phyloP scores from a whole-genome alignment of 108 stramenopile genomes.

The Conticribra weissflogii region DNA sequence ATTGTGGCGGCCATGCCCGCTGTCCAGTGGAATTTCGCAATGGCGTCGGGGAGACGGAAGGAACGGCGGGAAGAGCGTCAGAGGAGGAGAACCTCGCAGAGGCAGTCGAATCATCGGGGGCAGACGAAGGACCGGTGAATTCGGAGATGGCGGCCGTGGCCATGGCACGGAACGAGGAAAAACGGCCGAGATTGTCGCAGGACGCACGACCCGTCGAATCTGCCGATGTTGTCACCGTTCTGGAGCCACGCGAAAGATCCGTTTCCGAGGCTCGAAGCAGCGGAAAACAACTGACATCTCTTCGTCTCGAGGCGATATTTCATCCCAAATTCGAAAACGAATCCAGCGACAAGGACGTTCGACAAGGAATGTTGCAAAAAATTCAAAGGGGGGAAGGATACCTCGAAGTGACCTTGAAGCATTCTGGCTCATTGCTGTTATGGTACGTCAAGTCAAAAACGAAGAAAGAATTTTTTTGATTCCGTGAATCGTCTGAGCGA shows the following conservation, averaged over 20 bases:
- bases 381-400: slow-evolving; percentile 55
- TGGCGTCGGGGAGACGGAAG: background rate
- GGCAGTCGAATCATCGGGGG: background rate
- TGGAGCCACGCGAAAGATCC: no score
- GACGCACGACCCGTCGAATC: no score
- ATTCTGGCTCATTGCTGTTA: slow-evolving; percentile 87
- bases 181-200: no score
- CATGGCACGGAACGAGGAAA: no score
- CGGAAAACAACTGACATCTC: slow-evolving; percentile 17
- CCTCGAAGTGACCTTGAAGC: slow-evolving; percentile 85
- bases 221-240: no score
- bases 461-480: no score
- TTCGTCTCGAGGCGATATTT: slow-evolving; percentile 84
- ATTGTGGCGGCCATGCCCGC: slow-evolving; percentile 2
- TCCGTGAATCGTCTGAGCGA: no score
- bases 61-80: slow-evolving; percentile 3
- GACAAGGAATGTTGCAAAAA: slow-evolving; percentile 61
- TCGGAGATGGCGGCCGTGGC: no score
- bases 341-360: slow-evolving; percentile 51
- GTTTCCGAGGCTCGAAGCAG: background rate
- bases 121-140: background rate
- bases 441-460: no score
- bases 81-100: slow-evolving; percentile 6
- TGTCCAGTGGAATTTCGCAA: no score
- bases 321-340: slow-evolving; percentile 93